A percentile compares a stretch with the other conserved stretches of the same genome.
phyloP scores from a whole-genome alignment of 2,329 filamentous ascomycete genomes.

The Diaporthe capsici region DNA sequence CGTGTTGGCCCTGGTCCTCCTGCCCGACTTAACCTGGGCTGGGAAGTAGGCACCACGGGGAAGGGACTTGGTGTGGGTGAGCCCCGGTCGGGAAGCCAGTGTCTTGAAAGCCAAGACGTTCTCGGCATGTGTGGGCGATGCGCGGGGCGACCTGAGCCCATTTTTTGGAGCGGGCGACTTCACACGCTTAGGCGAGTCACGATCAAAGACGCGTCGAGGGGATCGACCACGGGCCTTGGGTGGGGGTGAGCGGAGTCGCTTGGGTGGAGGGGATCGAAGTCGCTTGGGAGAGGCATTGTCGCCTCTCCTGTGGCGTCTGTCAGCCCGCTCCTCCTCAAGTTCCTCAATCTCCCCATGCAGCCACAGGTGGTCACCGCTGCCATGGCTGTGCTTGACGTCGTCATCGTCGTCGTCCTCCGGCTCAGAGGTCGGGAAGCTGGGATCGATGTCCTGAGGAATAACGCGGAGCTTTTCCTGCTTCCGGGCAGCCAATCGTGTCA shows the following conservation, averaged over 20 bases:
- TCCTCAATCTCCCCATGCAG: constrained; percentile 81
- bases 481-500: constrained; percentile 85
- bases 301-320: constrained; percentile 64
- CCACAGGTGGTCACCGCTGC: constrained; percentile 79
- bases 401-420: constrained; percentile 88
- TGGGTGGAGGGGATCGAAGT: constrained; percentile 68
- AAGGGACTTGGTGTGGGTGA: constrained; percentile 87
- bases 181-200: constrained; percentile 78
- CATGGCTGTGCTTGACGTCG: constrained; percentile 70
- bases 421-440: constrained; percentile 95
- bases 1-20: constrained; percentile 48
- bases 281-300: constrained; percentile 72
- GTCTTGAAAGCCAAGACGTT: constrained; percentile 59
- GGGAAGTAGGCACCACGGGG: constrained; percentile 84
- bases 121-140: constrained; percentile 59
- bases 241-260: constrained; percentile 64
- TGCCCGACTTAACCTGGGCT: constrained; percentile 61
- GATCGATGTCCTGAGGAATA: constrained; percentile 97
- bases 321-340: constrained; percentile 67
- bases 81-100: constrained; percentile 72
- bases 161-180: constrained; percentile 79
- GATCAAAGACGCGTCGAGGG: constrained; percentile 72
- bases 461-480: constrained; percentile 84
- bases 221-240: constrained; percentile 66
- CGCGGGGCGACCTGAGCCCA: constrained; percentile 62